Base-by-base conservation (phyloP, 164 flowering plant genomes). In the Magnolia kwangsiensis region DNA sequence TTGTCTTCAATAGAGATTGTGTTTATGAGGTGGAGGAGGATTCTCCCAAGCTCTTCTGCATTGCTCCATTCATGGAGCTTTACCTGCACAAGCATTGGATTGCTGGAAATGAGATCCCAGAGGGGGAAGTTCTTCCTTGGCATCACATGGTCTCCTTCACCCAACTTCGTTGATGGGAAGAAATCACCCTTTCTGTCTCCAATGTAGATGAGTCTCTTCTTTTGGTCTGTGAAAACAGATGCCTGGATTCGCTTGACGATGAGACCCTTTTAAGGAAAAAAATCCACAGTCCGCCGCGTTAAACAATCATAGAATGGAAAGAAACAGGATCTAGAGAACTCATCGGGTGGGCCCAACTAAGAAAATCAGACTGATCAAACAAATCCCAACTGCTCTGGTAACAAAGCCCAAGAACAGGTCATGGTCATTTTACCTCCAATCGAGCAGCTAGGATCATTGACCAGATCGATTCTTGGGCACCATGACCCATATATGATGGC, bases 181-280 rank as follows among this genome's bases (percentile, higher is more conserved):
- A 50, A 92, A 79, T 95, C 99, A 19, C 90, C 90, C 37, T 63
- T 77, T 51, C 98, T 97, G 78, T 95, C 98, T 77, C 98, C 98
- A 29, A 93, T 80, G 79, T 95, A 95, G 66, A 95, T 86, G 72
- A 88, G 69, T 63, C 80, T 83, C 64, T 72, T 79, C 67, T 76
- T 77, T 50, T 70, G 77, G 1, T 75, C 78, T 9, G 50, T 74
- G 21, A 76, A 72, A 8, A 58, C 63, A 6, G 89, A 83, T 51
- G 80, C 82, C 76, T 73, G 84, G 27, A 93, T 86, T 76, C 79
- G 77, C 29, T 88, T 84, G 7, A 93, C 79, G 24, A 93, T 87
- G 69, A 79, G 63, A 70, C 99, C 97, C 98, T 95, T 66, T 13
- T 64, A 3, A 7, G 21, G 18, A 75, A 74, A 65, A 19, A 23